Evolutionary conservation across 805 yeast species (phyloP).

Genomic region (Saccharomycopsis lassenensis): DNA sequence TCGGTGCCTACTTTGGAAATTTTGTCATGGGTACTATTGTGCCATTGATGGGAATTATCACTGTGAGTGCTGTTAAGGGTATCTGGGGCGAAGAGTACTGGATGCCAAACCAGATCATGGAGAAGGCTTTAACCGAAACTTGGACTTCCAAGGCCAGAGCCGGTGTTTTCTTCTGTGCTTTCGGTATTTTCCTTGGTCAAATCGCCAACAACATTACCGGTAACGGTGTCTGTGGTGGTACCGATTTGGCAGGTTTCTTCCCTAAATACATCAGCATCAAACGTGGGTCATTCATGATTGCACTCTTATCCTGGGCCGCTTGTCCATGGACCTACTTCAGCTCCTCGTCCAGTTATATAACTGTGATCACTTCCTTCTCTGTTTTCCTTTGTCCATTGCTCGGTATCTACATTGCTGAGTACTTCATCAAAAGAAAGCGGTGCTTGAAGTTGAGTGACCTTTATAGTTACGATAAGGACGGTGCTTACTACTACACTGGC

Average conservation of each 20-base stretch:
- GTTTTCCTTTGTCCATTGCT: conserved; percentile 29
- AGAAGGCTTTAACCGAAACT: conserved; percentile 29
- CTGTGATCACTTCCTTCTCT: conserved; percentile 31
- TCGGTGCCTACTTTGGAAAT: conserved; percentile 26
- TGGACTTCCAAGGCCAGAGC: conserved; percentile 29
- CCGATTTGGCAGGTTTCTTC: conserved; percentile 23
- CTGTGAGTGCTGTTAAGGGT: conserved; percentile 27
- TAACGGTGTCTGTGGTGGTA: conserved; percentile 30
- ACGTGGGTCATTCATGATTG: conserved; percentile 28
- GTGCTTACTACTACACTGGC: conserved; percentile 23
- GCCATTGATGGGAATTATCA: conserved; percentile 30
- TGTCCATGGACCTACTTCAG: conserved; percentile 32
- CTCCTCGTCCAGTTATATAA: conserved; percentile 26
- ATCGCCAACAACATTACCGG: conserved; percentile 27
- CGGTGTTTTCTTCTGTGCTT: conserved; percentile 31
- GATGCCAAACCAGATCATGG: conserved; percentile 29
- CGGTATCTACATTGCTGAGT: conserved; percentile 28
- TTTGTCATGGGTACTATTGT: conserved; percentile 29
- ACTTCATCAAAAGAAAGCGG: conserved; percentile 25
- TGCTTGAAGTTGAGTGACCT: conserved; percentile 27
- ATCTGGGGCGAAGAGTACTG: conserved; percentile 29
- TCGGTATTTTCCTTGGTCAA: conserved; percentile 28
- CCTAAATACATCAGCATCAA: conserved; percentile 22
- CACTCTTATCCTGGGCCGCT: conserved; percentile 28
- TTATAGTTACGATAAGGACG: conserved; percentile 23